Conservation (phyloP, 768 basidiomycete species). For the Tylopilus sp. region DNA sequence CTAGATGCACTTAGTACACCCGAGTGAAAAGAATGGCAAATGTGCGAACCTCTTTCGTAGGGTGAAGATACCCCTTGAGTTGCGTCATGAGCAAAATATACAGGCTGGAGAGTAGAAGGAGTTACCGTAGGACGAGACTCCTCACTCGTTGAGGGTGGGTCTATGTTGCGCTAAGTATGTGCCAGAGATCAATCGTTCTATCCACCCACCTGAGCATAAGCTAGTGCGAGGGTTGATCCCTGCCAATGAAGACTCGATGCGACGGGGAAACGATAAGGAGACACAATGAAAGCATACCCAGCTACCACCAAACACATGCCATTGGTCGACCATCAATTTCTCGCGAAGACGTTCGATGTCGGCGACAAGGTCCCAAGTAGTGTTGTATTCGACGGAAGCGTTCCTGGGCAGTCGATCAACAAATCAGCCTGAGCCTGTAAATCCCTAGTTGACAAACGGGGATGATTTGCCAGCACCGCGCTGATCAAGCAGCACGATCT, state of each 20-base stretch:
- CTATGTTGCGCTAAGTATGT: slow-evolving; percentile 33
- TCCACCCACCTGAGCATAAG: slow-evolving; percentile 71
- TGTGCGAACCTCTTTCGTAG: slow-evolving; percentile 63
- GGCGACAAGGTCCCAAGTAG: slow-evolving; percentile 90
- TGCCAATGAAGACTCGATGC: slow-evolving; percentile 16
- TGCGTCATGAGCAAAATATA: slow-evolving; percentile 1
- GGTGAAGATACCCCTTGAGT: slow-evolving; percentile 79
- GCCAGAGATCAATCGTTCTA: neutral
- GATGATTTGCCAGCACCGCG: slow-evolving; percentile 84
- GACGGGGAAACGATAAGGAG: neutral
- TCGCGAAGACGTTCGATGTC: slow-evolving; percentile 84
- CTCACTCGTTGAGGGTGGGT: slow-evolving; percentile 79
- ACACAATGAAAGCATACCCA: slow-evolving; percentile 58
- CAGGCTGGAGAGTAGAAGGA: slow-evolving; percentile 4
- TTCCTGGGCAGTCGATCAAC: slow-evolving; percentile 39
- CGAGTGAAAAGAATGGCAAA: neutral
- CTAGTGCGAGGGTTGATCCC: slow-evolving; percentile 86
- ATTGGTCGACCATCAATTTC: slow-evolving; percentile 74
- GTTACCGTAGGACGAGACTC: slow-evolving; percentile 70
- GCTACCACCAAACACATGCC: slow-evolving; percentile 94
- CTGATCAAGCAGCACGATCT: slow-evolving; percentile 90
- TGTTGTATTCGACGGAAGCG: slow-evolving; percentile 81
- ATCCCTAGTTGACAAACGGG: slow-evolving; percentile 51
- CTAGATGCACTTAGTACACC: slow-evolving; percentile 25
- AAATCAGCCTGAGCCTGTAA: neutral